A percentile compares a stretch with the other conserved stretches of the same genome.
phyloP scores from a whole-genome alignment of 2,329 filamentous ascomycete genomes.

The Claviceps digitariae region DNA sequence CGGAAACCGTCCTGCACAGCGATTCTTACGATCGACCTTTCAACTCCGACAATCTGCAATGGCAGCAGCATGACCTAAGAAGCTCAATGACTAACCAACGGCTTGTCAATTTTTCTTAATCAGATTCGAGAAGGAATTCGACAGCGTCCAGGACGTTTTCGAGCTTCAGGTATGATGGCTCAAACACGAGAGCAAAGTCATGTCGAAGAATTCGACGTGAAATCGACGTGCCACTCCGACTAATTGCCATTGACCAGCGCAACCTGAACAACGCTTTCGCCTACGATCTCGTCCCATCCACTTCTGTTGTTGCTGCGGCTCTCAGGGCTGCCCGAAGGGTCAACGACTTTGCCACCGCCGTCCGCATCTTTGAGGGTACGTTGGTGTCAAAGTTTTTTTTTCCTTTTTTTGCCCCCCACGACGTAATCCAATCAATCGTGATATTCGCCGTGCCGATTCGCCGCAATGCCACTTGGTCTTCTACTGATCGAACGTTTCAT shows the following conservation, averaged over 20 bases:
- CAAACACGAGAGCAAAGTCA: conserved; percentile 1
- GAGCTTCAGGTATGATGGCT: conserved; percentile 77
- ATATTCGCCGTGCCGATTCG: neutral
- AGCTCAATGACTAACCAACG: conserved; percentile 16
- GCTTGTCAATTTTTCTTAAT: conserved; percentile 3
- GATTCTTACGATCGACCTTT: neutral
- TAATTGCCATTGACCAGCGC: conserved; percentile 34
- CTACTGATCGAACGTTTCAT: neutral
- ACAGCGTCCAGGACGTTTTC: conserved; percentile 94
- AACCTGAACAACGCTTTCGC: conserved; percentile 99
- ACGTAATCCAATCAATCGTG: neutral
- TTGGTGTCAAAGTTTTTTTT: neutral
- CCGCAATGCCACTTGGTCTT: neutral
- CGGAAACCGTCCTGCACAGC: neutral
- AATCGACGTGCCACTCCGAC: conserved; percentile 1
- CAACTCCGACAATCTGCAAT: neutral
- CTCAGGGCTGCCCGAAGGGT: conserved; percentile 89
- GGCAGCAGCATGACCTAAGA: neutral
- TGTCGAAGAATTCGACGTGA: neutral
- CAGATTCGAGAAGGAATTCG: conserved; percentile 99
- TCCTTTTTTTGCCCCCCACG: neutral
- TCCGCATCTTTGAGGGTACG: conserved; percentile 96
- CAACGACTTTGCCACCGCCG: conserved; percentile 96
- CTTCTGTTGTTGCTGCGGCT: conserved; percentile 79
- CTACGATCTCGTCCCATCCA: conserved; percentile 96